Evolutionary conservation across 305 asterid genomes (phyloP), one percentile per base, ranked within the genome.

Genomic region (Fraxinus velutina): DNA sequence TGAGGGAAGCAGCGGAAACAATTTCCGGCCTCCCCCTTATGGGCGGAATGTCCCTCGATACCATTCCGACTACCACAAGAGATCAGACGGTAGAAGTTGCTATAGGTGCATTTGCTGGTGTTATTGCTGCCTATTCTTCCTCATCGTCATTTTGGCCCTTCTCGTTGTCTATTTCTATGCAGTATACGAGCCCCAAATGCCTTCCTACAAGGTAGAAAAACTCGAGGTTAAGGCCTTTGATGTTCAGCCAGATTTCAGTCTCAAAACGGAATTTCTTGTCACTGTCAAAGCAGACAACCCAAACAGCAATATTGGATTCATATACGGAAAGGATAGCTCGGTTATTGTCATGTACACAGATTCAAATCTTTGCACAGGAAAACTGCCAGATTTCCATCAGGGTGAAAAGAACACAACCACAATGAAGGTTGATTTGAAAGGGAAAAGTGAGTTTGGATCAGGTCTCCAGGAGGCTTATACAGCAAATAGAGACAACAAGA

Each of bases 271-370:
- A 4, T 37, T 93, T 27, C 17, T 80, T 2, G 84, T 88, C 0
- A 82, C 82, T 0, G 83, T 92, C 1, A 79, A 10, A 57, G 93
- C 92, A 3, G 85, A 82, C 0, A 93, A 93, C 52, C 95, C 93
- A 0, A 93, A 92, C 81, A 33, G 19, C 24, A 29, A 75, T 19
- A 78, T 91, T 1, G 92, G 91, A 0, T 80, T 92, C 10, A 36
- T 24, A 0, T 93, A 93, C 8, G 94, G 87, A 4, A 37, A 72
- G 0, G 83, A 71, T 0, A 91, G 89, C 81, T 75, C 78, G 3
- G 79, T 91, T 0, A 24, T 19, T 13, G 79, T 93, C 6, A 13
- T 29, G 0, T 91, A 91, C 36, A 32, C 75, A 0, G 88, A 78
- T 60, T 77, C 86, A 1, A 34, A 27, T 0, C 83, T 93, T 0